Evolutionary conservation across 2,329 filamentous ascomycete genomes (phyloP), one percentile per base, ranked within the genome.

Genomic region (Chrysoporthe cubensis): DNA sequence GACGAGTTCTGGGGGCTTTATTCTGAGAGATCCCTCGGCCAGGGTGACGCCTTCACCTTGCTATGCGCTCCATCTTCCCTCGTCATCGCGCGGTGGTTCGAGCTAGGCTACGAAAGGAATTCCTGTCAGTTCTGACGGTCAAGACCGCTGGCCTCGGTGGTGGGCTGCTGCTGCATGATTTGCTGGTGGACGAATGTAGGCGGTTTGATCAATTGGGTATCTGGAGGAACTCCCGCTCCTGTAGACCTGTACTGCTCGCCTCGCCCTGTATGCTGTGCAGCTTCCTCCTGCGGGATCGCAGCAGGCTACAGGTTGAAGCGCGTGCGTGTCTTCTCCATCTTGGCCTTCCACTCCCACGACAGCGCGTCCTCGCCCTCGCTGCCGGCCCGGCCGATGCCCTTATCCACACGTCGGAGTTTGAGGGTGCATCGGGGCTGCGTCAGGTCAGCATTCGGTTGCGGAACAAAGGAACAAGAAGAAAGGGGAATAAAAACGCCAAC

Each of bases 311-410:
- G 83, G 80, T 96, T 96, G 82, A 98, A 99, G 77, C 93, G 90
- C 73, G 95, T 98, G 75, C 96, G 86, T 76, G 92, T 85, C 84
- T 97, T 97, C 82, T 99, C 96, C 90, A 96, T 96, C 77, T 90
- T 89, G 13, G 92, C 91, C 82, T 97, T 96, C 96, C 96, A 99
- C 78, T 97, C 88, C 95, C 96, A 98, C 76, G 97, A 92, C 73
- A 93, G 87, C 48, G 93, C 93, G 78, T 90, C 82, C 78, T 88
- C 83, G 83, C 92, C 87, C 70, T 89, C 85, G 73, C 88, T 90
- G 21, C 88, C 88, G 8, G 88, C 88, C 66, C 86, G 80, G 16
- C 88, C 88, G 72, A 99, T 91, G 0, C 94, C 95, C 80, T 94
- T 94, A 77, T 98, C 95, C 56, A 98, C 90, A 74, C 96, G 88